These are phyloP conservation scores for Penicillium verhagenii DNA, from an alignment of 495 filamentous ascomycete genomes.

Conservation along the genomic window DNA sequence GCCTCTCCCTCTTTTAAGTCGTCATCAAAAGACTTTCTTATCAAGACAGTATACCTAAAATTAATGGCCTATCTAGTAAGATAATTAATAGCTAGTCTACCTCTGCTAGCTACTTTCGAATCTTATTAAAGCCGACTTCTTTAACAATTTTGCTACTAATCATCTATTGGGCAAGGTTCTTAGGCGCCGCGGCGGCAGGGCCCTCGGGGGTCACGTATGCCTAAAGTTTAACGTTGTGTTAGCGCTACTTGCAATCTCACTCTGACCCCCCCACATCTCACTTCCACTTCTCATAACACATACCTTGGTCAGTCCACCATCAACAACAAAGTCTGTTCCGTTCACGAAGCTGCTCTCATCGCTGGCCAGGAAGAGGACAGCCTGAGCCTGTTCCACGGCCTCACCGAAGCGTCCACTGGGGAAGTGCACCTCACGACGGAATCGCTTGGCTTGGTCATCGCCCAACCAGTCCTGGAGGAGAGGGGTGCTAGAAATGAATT, in stretches of 20 bases:
- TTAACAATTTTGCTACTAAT: too few relatives aligned
- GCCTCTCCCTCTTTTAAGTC: too few relatives aligned
- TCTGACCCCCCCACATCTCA: not conserved
- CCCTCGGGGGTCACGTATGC: slow-evolving; percentile 94
- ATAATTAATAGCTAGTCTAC: too few relatives aligned
- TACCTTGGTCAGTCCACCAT: slow-evolving; percentile 90
- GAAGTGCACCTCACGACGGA: slow-evolving; percentile 90
- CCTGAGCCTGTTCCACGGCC: slow-evolving; percentile 91
- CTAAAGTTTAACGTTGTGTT: slow-evolving; percentile 28
- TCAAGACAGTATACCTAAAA: too few relatives aligned
- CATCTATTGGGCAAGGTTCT: slow-evolving; percentile 58
- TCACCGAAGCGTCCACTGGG: slow-evolving; percentile 94
- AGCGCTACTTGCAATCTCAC: slow-evolving; percentile 9
- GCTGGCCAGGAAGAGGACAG: slow-evolving; percentile 88
- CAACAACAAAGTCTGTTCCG: slow-evolving; percentile 91
- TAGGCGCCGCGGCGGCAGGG: slow-evolving; percentile 64
- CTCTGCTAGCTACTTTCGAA: too few relatives aligned
- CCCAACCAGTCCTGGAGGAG: slow-evolving; percentile 73
- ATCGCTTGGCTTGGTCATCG: slow-evolving; percentile 79
- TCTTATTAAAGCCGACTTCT: too few relatives aligned
- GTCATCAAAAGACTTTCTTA: too few relatives aligned
- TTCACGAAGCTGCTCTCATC: slow-evolving; percentile 96
- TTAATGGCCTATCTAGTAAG: too few relatives aligned
- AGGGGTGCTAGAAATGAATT: slow-evolving; percentile 3
- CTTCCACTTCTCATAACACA: slow-evolving; percentile 6